Conservation (phyloP, 345 rosid genomes). For the Geranium rotundifolium region DNA sequence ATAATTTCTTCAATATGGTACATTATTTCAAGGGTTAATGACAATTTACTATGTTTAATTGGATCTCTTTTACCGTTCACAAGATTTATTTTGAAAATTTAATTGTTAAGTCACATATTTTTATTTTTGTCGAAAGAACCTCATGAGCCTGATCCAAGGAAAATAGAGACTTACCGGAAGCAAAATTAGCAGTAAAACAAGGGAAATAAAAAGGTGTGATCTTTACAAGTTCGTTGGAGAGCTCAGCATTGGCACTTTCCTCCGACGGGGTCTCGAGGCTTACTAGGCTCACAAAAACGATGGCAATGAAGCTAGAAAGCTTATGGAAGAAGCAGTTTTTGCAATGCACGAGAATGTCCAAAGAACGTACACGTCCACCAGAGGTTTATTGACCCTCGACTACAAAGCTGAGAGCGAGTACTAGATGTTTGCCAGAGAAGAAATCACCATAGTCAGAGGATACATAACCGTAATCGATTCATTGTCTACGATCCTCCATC, state of each 20-base stretch:
- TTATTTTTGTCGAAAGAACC: no score
- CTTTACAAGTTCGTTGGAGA: no score
- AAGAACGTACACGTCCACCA: constrained; percentile 85
- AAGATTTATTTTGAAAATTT: no score
- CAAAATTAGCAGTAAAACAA: no score
- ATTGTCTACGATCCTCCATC: constrained; percentile 68
- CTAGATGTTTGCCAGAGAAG: constrained; percentile 82
- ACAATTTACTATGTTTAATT: no score
- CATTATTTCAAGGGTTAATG: no score
- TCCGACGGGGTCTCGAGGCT: constrained; percentile 14
- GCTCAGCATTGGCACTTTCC: constrained; percentile 43
- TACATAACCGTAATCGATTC: constrained; percentile 52
- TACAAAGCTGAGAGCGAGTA: constrained; percentile 83
- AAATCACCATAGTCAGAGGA: constrained; percentile 91
- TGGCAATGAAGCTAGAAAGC: constrained; percentile 20
- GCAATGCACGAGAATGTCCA: constrained; percentile 63
- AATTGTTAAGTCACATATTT: no score
- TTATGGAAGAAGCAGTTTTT: constrained; percentile 61
- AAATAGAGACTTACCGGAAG: no score
- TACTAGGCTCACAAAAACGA: constrained; percentile 4
- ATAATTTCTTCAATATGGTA: no score
- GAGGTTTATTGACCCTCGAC: constrained; percentile 60
- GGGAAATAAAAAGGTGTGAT: no score
- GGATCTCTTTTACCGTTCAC: no score
- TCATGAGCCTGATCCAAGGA: no score